Conservation (phyloP, 2,329 filamentous ascomycete genomes). For the Apiospora saccharicola region DNA sequence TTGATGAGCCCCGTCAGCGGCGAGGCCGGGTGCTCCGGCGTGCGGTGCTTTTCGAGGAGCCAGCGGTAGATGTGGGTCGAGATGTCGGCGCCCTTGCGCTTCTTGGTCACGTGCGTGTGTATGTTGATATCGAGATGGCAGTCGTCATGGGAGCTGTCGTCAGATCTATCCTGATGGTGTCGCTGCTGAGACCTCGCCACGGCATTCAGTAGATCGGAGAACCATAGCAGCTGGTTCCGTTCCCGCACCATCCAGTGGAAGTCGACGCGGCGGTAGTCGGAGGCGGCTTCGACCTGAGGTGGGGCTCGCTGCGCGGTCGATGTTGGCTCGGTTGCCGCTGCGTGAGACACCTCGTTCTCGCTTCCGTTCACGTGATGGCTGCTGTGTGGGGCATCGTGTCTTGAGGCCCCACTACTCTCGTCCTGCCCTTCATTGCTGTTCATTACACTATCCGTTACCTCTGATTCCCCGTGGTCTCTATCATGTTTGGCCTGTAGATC, state of each 20-base stretch:
- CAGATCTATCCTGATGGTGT: constrained; percentile 36
- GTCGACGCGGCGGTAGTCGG: constrained; percentile 58
- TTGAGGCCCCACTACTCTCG: not conserved
- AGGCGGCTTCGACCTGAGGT: not conserved
- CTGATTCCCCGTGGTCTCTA: constrained; percentile 29
- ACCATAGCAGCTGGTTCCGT: constrained; percentile 63
- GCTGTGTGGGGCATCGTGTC: not conserved
- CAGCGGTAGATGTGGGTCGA: constrained; percentile 62
- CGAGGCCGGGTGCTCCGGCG: constrained; percentile 56
- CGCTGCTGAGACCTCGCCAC: constrained; percentile 49
- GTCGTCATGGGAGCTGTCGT: not conserved
- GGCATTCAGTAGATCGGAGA: constrained; percentile 62
- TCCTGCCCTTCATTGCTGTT: not conserved
- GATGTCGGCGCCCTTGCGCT: constrained; percentile 54
- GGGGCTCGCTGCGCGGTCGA: not conserved
- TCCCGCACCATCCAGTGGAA: constrained; percentile 69
- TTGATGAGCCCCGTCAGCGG: constrained; percentile 62
- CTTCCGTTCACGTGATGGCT: not conserved
- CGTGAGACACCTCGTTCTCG: not conserved
- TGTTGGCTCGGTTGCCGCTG: not conserved
- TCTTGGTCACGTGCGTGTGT: constrained; percentile 63
- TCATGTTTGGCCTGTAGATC: constrained; percentile 56
- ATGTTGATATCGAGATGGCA: constrained; percentile 60
- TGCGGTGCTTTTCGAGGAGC: constrained; percentile 64
- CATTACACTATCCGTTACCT: not conserved